phyloP scores from a whole-genome alignment of 2,329 filamentous ascomycete species.

The Fusarium nelsonii region DNA sequence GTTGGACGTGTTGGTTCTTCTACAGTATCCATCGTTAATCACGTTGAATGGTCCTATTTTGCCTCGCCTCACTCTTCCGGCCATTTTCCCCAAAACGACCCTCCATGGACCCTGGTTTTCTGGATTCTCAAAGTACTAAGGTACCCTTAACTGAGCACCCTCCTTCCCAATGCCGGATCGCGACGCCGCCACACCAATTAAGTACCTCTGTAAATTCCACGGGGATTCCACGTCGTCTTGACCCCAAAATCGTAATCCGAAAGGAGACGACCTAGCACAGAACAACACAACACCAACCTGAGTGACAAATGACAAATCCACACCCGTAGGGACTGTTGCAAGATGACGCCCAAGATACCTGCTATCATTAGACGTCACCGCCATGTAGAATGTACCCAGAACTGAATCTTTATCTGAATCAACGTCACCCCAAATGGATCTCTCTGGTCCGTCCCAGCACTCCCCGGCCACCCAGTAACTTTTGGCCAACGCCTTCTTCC shows the following conservation, averaged over 20 bases:
- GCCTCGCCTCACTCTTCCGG: constrained; percentile 30
- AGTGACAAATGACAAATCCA: constrained; percentile 35
- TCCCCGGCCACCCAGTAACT: constrained; percentile 37
- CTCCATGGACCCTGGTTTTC: constrained; percentile 35
- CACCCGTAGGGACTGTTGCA: constrained; percentile 31
- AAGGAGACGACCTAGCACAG: constrained; percentile 8
- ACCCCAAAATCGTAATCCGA: constrained; percentile 38
- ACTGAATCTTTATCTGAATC: constrained; percentile 27
- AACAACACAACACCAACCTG: constrained; percentile 8
- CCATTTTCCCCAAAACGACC: constrained; percentile 23
- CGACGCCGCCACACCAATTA: constrained; percentile 31
- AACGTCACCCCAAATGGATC: constrained; percentile 41
- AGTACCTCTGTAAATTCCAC: constrained; percentile 24
- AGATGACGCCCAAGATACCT: constrained; percentile 34
- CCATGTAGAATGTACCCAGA: constrained; percentile 24
- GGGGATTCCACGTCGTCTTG: constrained; percentile 34
- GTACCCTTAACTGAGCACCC: not conserved
- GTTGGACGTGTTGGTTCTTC: not conserved
- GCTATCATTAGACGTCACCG: constrained; percentile 19
- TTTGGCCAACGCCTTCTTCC: constrained; percentile 31
- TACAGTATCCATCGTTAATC: not conserved
- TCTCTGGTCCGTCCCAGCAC: constrained; percentile 23
- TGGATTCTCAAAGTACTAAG: not conserved
- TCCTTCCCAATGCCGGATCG: constrained; percentile 25
- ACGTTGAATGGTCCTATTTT: not conserved